These are phyloP conservation scores for Candida germanica DNA, from an alignment of 805 yeast genomes.

Conservation along the genomic window DNA sequence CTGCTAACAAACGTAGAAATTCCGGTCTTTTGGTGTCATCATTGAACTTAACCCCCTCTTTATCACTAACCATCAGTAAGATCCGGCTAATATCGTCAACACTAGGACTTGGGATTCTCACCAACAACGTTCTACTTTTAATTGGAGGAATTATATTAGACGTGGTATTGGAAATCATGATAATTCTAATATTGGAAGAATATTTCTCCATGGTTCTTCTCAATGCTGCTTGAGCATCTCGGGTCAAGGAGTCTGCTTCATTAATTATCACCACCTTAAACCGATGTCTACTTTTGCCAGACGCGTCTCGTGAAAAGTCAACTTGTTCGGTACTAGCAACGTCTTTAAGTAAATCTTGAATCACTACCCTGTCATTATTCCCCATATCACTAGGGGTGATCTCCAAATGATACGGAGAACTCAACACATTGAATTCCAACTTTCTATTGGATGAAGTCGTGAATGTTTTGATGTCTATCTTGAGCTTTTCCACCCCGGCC, in stretches of 20 bases:
- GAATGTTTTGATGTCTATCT: conserved; percentile 86
- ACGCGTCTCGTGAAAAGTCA: conserved; percentile 52
- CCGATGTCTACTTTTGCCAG: conserved; percentile 46
- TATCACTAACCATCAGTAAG: conserved; percentile 51
- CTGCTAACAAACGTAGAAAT: conserved; percentile 52
- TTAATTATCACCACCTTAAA: conserved; percentile 83
- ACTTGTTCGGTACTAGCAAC: conserved; percentile 94
- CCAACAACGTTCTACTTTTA: conserved; percentile 82
- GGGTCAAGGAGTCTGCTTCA: conserved; percentile 83
- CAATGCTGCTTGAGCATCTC: conserved; percentile 95
- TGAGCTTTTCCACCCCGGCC: conserved; percentile 68
- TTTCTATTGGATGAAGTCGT: conserved; percentile 71
- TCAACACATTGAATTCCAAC: conserved; percentile 88
- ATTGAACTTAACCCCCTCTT: conserved; percentile 50
- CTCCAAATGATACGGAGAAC: conserved; percentile 87
- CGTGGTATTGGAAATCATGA: conserved; percentile 83
- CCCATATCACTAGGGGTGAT: conserved; percentile 98
- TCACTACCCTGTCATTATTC: conserved; percentile 89
- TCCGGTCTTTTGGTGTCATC: conserved; percentile 24
- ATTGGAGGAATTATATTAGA: conserved; percentile 93
- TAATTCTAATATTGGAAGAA: conserved; percentile 79
- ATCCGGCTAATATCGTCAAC: conserved; percentile 54
- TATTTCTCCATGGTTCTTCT: conserved; percentile 96
- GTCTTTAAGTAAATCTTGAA: conserved; percentile 90
- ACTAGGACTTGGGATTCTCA: conserved; percentile 85